Conservation (phyloP, 352 stramenopile genomes). For the Pythium volutum region DNA sequence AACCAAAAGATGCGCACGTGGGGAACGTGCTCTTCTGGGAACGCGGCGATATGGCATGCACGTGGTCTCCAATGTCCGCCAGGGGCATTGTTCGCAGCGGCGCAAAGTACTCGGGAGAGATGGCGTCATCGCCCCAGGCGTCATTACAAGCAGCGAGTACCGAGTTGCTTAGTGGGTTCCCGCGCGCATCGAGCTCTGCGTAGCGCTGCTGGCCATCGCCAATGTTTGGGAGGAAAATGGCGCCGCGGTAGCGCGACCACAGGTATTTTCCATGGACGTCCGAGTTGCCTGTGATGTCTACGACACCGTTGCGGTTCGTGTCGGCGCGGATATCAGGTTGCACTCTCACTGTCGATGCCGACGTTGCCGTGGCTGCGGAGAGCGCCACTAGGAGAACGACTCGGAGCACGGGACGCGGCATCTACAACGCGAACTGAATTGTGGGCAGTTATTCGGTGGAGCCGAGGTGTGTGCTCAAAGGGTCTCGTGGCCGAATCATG, state of each 20-base stretch:
- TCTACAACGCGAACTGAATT: background rate
- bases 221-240: constrained; percentile 20
- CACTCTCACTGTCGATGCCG: background rate
- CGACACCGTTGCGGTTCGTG: constrained; percentile 11
- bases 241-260: constrained; percentile 6
- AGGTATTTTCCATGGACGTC: constrained; percentile 5
- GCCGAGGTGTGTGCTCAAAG: too few relatives aligned
- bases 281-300: constrained; percentile 6
- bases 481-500: too few relatives aligned
- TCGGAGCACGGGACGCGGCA: background rate
- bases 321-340: constrained; percentile 9
- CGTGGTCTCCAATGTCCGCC: background rate
- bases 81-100: constrained; percentile 8
- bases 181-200: constrained; percentile 10
- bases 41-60: background rate
- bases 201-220: constrained; percentile 2
- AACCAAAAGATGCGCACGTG: constrained; percentile 19
- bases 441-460: background rate
- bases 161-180: constrained; percentile 8
- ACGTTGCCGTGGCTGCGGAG: background rate
- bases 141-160: constrained; percentile 14
- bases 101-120: constrained; percentile 18
- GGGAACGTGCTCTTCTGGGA: constrained; percentile 4
- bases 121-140: constrained; percentile 4
- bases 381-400: background rate